phyloP scores from a whole-genome alignment of 805 yeast genomes.

The Blastobotrys robertii region DNA sequence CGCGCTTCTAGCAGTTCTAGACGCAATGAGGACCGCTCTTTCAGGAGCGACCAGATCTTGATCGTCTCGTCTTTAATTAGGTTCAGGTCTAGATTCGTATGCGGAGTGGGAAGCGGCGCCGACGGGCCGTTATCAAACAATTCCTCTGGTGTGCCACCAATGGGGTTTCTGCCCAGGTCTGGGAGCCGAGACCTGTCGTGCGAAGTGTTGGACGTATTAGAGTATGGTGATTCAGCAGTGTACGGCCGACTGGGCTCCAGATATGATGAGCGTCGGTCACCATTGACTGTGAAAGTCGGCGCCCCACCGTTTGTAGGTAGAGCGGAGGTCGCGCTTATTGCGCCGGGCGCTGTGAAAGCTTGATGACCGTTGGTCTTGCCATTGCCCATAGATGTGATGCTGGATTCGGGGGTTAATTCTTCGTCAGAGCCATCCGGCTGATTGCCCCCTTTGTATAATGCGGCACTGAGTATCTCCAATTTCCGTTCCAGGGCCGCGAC shows the following conservation, averaged over 20 bases:
- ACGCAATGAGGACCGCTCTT: conserved; percentile 7
- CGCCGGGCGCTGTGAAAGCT: no score
- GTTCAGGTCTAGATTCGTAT: conserved; percentile 12
- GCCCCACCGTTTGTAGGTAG: no score
- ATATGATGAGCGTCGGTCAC: no score
- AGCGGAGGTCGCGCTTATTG: no score
- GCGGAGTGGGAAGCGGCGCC: background rate
- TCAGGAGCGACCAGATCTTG: conserved; percentile 12
- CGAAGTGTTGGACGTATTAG: no score
- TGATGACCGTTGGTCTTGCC: background rate
- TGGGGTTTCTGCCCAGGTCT: background rate
- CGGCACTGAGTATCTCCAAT: conserved; percentile 19
- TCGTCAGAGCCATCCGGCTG: background rate
- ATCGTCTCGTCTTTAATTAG: conserved; percentile 13
- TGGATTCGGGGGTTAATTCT: background rate
- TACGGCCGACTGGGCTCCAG: no score
- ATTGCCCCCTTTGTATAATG: conserved; percentile 5
- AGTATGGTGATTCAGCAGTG: no score
- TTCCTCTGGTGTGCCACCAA: conserved; percentile 16
- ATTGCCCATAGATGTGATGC: background rate
- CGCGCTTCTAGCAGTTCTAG: conserved; percentile 7
- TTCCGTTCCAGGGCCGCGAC: conserved; percentile 28
- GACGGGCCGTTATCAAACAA: background rate
- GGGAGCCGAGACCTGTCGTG: no score
- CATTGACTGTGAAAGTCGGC: no score